A percentile compares a stretch with the other conserved stretches of the same genome.
phyloP scores from a whole-genome alignment of 805 yeast species.

The Candida taoyuanica region DNA sequence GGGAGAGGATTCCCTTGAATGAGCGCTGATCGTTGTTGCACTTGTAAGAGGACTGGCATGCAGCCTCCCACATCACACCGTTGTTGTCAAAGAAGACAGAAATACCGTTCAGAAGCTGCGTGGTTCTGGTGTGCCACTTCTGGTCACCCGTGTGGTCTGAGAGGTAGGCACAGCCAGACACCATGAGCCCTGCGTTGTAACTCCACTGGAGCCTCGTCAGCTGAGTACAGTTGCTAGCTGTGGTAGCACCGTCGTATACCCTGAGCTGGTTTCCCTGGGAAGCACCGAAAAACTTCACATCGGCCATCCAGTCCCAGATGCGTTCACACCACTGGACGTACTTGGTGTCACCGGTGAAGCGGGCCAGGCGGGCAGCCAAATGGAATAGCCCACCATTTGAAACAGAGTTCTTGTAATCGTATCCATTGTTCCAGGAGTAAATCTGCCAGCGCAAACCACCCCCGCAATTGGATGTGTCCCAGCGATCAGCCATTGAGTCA shows the following conservation, averaged over 20 bases:
- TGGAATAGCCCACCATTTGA: conserved; percentile 90
- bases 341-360: conserved; percentile 71
- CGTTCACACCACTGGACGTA: conserved; percentile 71
- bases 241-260: conserved; percentile 56
- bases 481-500: conserved; percentile 83
- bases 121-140: conserved; percentile 46
- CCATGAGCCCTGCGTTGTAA: conserved; percentile 61
- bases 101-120: conserved; percentile 55
- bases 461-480: conserved; percentile 80
- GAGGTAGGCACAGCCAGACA: conserved; percentile 67
- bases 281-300: conserved; percentile 34
- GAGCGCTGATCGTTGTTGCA: conserved; percentile 89
- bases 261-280: conserved; percentile 34
- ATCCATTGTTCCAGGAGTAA: conserved; percentile 90
- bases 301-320: conserved; percentile 78
- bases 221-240: conserved; percentile 42
- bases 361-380: conserved; percentile 78
- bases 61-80: conserved; percentile 69
- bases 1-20: conserved; percentile 79
- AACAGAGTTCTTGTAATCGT: conserved; percentile 86
- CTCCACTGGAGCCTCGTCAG: conserved; percentile 54
- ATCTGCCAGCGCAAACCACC: conserved; percentile 98
- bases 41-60: conserved; percentile 59
- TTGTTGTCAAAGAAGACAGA: conserved; percentile 48
- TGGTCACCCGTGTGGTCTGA: conserved; percentile 51